Evolutionary conservation across 2,329 filamentous ascomycete species (phyloP), one percentile per base, ranked within the genome.

Genomic region (Emericellopsis cladophorae): DNA sequence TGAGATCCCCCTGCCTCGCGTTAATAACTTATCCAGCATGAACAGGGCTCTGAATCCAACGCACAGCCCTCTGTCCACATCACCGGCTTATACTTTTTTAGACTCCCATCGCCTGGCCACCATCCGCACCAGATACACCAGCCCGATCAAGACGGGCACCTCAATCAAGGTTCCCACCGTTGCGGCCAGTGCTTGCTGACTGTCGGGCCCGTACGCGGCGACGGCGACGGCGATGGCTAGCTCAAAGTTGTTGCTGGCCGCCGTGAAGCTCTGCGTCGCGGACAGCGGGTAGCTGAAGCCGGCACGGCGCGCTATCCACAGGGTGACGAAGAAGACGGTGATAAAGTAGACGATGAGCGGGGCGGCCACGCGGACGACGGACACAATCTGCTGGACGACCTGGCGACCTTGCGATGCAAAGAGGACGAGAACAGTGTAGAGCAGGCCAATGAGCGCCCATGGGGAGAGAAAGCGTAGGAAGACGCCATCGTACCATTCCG

Each of bases 181-280:
- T 7, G 83, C 70, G 1, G 88, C 86, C 35, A 94, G 64, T 0
- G 87, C 87, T 59, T 94, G 79, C 38, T 88, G 77, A 51, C 84
- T 90, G 33, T 82, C 65, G 0, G 81, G 71, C 0, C 87, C 88
- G 59, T 83, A 94, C 0, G 81, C 81, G 0, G 87, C 82, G 4
- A 94, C 79, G 0, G 84, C 84, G 0, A 95, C 87, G 0, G 87
- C 87, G 59, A 95, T 94, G 0, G 88, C 86, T 21, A 95, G 65
- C 64, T 95, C 88, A 52, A 95, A 95, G 55, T 95, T 94, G 54
- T 95, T 95, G 56, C 87, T 94, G 1, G 85, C 84, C 0, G 86
- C 89, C 0, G 85, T 93, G 51, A 94, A 92, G 54, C 84, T 88
- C 60, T 93, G 86, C 3, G 86, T 90, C 10, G 73, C 70, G 1